Evolutionary conservation across 805 yeast genomes (phyloP).

Genomic region (Saturnispora besseyi): DNA sequence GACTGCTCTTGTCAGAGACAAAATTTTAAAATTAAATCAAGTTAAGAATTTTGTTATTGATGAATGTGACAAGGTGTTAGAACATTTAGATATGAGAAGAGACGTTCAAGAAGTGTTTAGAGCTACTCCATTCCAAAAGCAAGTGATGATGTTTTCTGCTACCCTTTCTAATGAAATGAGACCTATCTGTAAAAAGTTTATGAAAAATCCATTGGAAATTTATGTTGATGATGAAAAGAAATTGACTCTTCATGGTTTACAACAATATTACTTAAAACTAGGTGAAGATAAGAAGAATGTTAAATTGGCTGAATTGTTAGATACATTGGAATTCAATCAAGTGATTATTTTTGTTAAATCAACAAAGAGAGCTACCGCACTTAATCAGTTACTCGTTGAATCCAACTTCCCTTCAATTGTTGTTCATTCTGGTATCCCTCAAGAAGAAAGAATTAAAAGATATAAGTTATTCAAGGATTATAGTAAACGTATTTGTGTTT

Average conservation of each 20-base stretch:
- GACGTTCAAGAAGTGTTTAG: slow-evolving; percentile 98
- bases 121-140: slow-evolving; percentile 96
- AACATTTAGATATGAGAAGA: slow-evolving; percentile 82
- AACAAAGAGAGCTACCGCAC: slow-evolving; percentile 83
- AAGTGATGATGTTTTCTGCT: slow-evolving; percentile 99
- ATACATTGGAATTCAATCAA: slow-evolving; percentile 93
- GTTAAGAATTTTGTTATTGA: slow-evolving; percentile 93
- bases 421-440: slow-evolving; percentile 90
- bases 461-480: slow-evolving; percentile 95
- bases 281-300: slow-evolving; percentile 89
- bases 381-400: slow-evolving; percentile 79
- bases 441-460: slow-evolving; percentile 95
- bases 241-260: slow-evolving; percentile 94
- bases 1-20: slow-evolving; percentile 88
- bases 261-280: slow-evolving; percentile 88
- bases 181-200: slow-evolving; percentile 94
- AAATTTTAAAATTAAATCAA: slow-evolving; percentile 74
- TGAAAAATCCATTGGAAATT: slow-evolving; percentile 96
- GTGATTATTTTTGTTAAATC: slow-evolving; percentile 94
- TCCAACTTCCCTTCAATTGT: slow-evolving; percentile 96
- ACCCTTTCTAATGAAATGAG: slow-evolving; percentile 90
- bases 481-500: slow-evolving; percentile 96
- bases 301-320: slow-evolving; percentile 84
- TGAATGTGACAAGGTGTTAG: slow-evolving; percentile 97
- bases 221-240: slow-evolving; percentile 97